Evolutionary conservation across 163 green algal genomes (phyloP), one percentile per base, ranked within the genome.

Genomic region (Coccomyxa subellipsoidea): DNA sequence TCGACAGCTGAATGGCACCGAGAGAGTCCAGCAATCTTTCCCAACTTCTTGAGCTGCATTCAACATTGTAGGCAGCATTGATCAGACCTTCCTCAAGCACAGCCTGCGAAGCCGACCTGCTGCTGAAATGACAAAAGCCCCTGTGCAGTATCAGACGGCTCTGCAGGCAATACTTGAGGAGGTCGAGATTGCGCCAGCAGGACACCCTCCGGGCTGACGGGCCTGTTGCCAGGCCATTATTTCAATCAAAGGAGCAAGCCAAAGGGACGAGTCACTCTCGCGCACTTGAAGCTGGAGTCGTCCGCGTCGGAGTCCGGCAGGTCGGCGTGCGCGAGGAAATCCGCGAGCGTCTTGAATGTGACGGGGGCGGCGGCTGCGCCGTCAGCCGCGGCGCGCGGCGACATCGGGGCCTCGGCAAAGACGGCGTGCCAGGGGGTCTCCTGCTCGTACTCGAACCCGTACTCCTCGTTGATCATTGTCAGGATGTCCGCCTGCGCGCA

Each of bases 391-490:
- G 36, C 36, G 23, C 39, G 75, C 37, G 75, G 38, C 23, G 39
- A 37, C 38, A 5, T 66, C 36, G 76, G 76, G 15, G 38, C 37
- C 38, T 86, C 73, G 12, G 72, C 70, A 66, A 93, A 86, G 0
- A 93, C 37, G 31, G 81, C 34, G 8, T 83, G 21, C 90, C 86
- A 91, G 4, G 83, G 75, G 1, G 81, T 85, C 2, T 90, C 83
- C 38, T 86, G 82, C 38, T 91, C 87, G 76, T 93, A 93, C 34
- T 84, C 54, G 25, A 83, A 89, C 5, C 83, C 90, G 81, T 92
- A 92, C 72, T 89, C 86, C 69, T 91, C 87, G 78, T 93, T 93
- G 80, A 93, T 88, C 4, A 89, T 59, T 7, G 85, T 75, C 39
- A 92, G 81, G 35, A 91, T 90, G 79, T 92, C 87, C 25, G 86